phyloP scores from a whole-genome alignment of 768 basidiomycete genomes.

The Dioszegia aurantiaca region DNA sequence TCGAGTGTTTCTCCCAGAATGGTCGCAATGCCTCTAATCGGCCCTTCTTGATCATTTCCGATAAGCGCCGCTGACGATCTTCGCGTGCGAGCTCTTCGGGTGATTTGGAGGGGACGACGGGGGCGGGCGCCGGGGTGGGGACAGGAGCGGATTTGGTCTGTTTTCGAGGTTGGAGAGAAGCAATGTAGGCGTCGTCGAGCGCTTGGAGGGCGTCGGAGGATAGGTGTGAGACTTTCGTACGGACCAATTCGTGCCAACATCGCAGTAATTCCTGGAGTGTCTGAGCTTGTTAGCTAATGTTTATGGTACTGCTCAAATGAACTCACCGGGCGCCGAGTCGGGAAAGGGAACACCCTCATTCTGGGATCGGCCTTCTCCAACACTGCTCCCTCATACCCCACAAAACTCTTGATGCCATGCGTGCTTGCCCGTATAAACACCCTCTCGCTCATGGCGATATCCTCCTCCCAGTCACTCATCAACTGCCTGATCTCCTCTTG shows the following conservation, averaged over 20 bases:
- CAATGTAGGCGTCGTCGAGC: conserved; percentile 84
- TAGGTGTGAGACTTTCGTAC: conserved; percentile 77
- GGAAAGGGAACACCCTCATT: conserved; percentile 88
- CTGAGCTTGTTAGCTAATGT: conserved; percentile 53
- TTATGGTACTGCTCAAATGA: neutral
- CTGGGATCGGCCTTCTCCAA: conserved; percentile 74
- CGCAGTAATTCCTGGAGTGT: conserved; percentile 86
- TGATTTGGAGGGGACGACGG: conserved; percentile 62
- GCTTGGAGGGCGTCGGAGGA: conserved; percentile 78
- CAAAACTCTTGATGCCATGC: conserved; percentile 81
- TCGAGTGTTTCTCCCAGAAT: conserved; percentile 76
- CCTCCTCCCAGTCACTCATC: conserved; percentile 79
- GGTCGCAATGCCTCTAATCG: conserved; percentile 72
- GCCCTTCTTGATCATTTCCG: conserved; percentile 90
- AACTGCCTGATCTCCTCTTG: conserved; percentile 90
- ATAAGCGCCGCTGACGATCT: conserved; percentile 75
- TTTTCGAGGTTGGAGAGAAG: conserved; percentile 75
- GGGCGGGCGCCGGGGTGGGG: conserved; percentile 56
- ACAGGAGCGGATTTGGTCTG: conserved; percentile 57
- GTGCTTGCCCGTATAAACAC: conserved; percentile 89
- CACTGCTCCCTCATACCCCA: conserved; percentile 78
- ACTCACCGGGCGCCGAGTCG: conserved; percentile 86
- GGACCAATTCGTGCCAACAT: conserved; percentile 79
- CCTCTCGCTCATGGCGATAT: conserved; percentile 77
- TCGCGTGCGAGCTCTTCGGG: conserved; percentile 75